Conservation (phyloP, 2,329 filamentous ascomycete genomes). For the Hypoxylon sp. region DNA sequence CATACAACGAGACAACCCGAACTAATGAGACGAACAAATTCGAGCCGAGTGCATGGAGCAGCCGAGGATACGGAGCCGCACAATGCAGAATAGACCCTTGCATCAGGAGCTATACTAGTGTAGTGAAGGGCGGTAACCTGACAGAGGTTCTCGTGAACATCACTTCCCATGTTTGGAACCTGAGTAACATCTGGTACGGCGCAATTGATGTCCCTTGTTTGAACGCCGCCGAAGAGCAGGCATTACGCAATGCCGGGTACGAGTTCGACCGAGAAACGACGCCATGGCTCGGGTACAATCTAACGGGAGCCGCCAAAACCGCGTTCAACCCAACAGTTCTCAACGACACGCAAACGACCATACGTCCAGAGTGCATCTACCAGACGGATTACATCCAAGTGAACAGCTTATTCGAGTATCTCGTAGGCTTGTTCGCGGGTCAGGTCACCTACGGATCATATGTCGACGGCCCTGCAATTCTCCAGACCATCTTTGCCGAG, state of each 20-base stretch:
- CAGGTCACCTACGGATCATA: background rate
- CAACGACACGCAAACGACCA: constrained; percentile 7
- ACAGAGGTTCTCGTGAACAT: constrained; percentile 24
- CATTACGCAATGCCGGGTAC: constrained; percentile 22
- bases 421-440: constrained; percentile 9
- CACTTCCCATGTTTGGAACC: background rate
- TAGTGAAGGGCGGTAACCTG: constrained; percentile 13
- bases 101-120: constrained; percentile 15
- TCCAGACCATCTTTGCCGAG: constrained; percentile 23
- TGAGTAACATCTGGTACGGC: background rate
- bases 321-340: constrained; percentile 26
- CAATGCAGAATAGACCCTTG: constrained; percentile 26
- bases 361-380: constrained; percentile 33
- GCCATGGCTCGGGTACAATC: constrained; percentile 18
- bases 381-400: background rate
- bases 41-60: constrained; percentile 17
- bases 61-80: constrained; percentile 25
- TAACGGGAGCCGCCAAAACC: background rate
- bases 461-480: constrained; percentile 12
- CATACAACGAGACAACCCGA: background rate
- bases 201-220: constrained; percentile 20
- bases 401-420: constrained; percentile 1
- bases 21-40: background rate
- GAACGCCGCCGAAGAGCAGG: constrained; percentile 10
- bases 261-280: constrained; percentile 17